Percentiles rank a stretch among this genome's conserved stretches.
phyloP scores from a whole-genome alignment of 2,329 filamentous ascomycete genomes.

The Elsinoe australis region DNA sequence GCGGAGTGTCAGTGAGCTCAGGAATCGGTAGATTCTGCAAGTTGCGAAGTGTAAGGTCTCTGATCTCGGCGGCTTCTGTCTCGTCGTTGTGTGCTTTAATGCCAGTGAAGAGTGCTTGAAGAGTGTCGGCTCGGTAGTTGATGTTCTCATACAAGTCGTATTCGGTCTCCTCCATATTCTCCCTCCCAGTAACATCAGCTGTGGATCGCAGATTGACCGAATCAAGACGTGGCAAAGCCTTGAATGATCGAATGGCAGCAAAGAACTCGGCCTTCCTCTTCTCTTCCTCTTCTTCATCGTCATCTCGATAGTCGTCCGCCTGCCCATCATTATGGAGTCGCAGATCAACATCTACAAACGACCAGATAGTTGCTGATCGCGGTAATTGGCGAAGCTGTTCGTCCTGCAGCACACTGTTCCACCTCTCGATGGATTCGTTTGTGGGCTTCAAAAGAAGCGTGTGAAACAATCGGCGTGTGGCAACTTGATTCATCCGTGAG shows the following conservation, averaged over 20 bases:
- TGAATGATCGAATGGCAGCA: not conserved
- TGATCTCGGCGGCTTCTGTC: not conserved
- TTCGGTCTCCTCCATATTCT: not conserved
- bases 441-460: not conserved
- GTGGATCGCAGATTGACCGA: not conserved
- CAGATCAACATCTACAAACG: conserved; percentile 6
- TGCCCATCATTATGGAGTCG: not conserved
- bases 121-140: not conserved
- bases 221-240: not conserved
- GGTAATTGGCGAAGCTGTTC: not conserved
- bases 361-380: conserved; percentile 1
- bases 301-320: not conserved
- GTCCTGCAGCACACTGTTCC: not conserved
- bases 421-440: not conserved
- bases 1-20: not conserved
- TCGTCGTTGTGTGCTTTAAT: not conserved
- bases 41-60: conserved; percentile 4
- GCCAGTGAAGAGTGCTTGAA: not conserved
- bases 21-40: conserved; percentile 1
- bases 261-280: not conserved
- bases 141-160: not conserved
- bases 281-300: not conserved
- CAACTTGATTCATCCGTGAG: not conserved
- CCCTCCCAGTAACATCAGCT: not conserved
- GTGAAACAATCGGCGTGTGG: not conserved